These are phyloP conservation scores for Pulveroboletus sp. DNA, from an alignment of 768 basidiomycete genomes.

Conservation along the genomic window DNA sequence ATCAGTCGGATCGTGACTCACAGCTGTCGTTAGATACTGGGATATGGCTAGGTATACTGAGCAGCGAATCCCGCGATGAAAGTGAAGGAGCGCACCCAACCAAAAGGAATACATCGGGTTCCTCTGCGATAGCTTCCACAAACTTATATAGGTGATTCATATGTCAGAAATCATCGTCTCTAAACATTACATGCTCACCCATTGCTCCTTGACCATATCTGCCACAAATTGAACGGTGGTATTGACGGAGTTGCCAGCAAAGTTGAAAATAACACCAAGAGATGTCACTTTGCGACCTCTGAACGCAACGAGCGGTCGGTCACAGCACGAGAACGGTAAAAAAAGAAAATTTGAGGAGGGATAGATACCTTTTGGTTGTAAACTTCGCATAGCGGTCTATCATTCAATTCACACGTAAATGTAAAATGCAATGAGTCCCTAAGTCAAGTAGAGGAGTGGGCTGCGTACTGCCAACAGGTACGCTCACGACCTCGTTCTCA, in stretches of 20 bases:
- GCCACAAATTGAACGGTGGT: slow-evolving; percentile 74
- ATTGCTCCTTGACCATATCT: slow-evolving; percentile 76
- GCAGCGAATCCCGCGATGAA: background rate
- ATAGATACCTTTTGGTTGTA: slow-evolving; percentile 61
- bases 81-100: slow-evolving; percentile 45
- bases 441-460: background rate
- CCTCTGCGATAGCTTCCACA: slow-evolving; percentile 68
- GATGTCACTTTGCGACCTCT: slow-evolving; percentile 75
- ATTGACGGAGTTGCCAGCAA: slow-evolving; percentile 64
- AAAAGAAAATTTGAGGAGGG: background rate
- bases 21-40: slow-evolving; percentile 70
- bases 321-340: background rate
- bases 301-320: background rate
- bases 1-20: slow-evolving; percentile 23
- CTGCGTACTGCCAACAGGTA: slow-evolving; percentile 44
- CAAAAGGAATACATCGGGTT: slow-evolving; percentile 81
- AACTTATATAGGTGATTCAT: slow-evolving; percentile 52
- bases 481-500: slow-evolving; percentile 33
- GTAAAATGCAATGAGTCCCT: slow-evolving; percentile 17
- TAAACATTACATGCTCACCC: slow-evolving; percentile 45
- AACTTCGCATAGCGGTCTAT: slow-evolving; percentile 67
- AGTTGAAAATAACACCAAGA: slow-evolving; percentile 77
- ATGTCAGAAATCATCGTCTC: background rate
- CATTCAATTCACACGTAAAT: slow-evolving; percentile 26
- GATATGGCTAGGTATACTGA: slow-evolving; percentile 64